Conservation (phyloP, 305 asterid genomes). For the Fraxinus greggii region DNA sequence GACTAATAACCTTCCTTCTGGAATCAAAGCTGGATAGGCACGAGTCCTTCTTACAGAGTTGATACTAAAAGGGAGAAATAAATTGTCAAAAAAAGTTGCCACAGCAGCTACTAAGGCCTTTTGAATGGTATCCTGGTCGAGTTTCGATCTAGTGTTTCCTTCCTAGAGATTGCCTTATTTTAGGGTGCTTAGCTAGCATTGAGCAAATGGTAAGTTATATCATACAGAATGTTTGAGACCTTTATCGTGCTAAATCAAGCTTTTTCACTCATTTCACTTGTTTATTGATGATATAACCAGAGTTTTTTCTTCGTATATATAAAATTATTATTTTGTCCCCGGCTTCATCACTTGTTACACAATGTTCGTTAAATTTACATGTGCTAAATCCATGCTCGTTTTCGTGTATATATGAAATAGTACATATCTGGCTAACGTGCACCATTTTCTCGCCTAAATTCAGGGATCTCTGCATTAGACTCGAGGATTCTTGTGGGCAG, state of each 20-base stretch:
- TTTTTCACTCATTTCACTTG: neutral
- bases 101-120: neutral
- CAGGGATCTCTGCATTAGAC: constrained; percentile 1
- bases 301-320: neutral
- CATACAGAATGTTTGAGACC: neutral
- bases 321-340: neutral
- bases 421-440: neutral
- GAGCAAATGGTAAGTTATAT: neutral
- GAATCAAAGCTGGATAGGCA: neutral
- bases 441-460: neutral
- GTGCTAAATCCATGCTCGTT: neutral
- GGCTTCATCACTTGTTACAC: neutral
- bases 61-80: neutral
- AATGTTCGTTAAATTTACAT: neutral
- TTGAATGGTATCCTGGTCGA: neutral
- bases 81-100: constrained; percentile 6
- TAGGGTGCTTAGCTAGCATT: neutral
- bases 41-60: constrained; percentile 18
- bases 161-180: neutral
- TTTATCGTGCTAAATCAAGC: neutral
- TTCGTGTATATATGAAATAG: neutral
- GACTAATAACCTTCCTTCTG: neutral
- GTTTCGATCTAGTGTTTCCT: neutral
- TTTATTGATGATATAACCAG: neutral
- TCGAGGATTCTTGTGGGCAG: constrained; percentile 7